Evolutionary conservation across 164 flowering plant genomes (phyloP).

Genomic region (Tetracentron sinense): DNA sequence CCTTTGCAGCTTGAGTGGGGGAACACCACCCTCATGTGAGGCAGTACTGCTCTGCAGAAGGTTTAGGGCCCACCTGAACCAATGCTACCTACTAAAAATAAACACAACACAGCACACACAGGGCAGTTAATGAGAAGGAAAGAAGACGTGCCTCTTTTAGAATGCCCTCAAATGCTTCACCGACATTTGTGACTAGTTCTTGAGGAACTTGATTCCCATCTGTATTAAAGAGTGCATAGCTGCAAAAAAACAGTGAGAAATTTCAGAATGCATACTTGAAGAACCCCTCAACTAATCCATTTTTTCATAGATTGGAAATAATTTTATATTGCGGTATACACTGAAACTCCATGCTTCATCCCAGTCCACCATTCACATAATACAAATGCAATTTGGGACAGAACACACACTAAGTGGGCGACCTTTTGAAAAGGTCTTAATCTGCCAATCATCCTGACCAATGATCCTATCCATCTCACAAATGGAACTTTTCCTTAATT

Average conservation of each 20-base stretch:
- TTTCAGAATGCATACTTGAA: not conserved
- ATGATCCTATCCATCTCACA: too few relatives aligned
- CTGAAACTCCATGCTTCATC: not conserved
- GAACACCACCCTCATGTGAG: not conserved
- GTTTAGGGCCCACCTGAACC: too few relatives aligned
- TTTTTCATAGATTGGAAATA: too few relatives aligned
- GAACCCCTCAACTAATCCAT: not conserved
- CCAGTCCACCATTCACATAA: too few relatives aligned
- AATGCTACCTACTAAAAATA: not conserved
- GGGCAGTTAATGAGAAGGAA: not conserved
- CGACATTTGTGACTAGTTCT: slow-evolving; percentile 71
- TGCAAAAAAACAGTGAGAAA: slow-evolving; percentile 26
- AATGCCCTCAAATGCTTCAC: slow-evolving; percentile 65
- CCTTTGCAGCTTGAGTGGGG: not conserved
- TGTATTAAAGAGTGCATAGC: slow-evolving; percentile 84
- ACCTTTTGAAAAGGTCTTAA: too few relatives aligned
- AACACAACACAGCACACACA: not conserved
- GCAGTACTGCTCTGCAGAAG: not conserved
- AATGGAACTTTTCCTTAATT: too few relatives aligned
- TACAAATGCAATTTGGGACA: too few relatives aligned
- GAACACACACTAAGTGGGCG: too few relatives aligned
- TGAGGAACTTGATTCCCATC: slow-evolving; percentile 82
- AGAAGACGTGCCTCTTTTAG: slow-evolving; percentile 59
- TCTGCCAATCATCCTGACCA: too few relatives aligned
- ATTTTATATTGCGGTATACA: too few relatives aligned